phyloP scores from a whole-genome alignment of 2,329 filamentous ascomycete genomes.

The Xylariomycetidae sp. region DNA sequence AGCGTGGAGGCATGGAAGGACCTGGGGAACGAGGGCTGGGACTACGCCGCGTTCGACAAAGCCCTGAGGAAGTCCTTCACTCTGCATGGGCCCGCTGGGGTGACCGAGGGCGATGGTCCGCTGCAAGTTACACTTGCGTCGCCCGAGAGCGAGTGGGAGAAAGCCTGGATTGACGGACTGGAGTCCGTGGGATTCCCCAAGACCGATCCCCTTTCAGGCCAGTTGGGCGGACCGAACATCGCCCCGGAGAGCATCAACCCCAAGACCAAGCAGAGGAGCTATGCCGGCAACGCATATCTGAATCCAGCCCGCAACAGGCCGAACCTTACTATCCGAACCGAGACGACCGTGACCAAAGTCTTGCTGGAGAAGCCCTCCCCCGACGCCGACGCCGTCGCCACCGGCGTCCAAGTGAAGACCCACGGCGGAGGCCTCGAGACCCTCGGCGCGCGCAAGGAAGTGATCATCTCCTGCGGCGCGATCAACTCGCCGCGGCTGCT shows the following conservation, averaged over 20 bases:
- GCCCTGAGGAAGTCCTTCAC: conserved; percentile 6
- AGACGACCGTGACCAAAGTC: conserved; percentile 16
- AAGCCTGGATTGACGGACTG: conserved; percentile 16
- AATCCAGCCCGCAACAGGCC: conserved; percentile 10
- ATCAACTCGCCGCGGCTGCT: conserved; percentile 24
- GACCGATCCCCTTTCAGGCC: conserved; percentile 17
- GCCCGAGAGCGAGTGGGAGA: conserved; percentile 9
- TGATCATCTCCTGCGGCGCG: conserved; percentile 22
- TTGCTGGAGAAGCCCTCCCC: conserved; percentile 12
- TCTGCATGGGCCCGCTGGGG: conserved; percentile 3
- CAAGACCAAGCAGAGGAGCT: conserved; percentile 18
- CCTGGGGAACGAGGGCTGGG: conserved; percentile 24
- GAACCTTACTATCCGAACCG: conserved; percentile 22
- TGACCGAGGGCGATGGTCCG: conserved; percentile 7
- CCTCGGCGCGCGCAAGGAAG: conserved; percentile 13
- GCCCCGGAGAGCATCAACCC: conserved; percentile 19
- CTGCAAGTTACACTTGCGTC: conserved; percentile 13
- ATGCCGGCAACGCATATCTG: conserved; percentile 19
- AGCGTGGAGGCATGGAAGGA: conserved; percentile 22
- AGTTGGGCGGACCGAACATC: conserved; percentile 7
- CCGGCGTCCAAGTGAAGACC: conserved; percentile 11
- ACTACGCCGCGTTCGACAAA: conserved; percentile 7
- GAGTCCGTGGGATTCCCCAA: conserved; percentile 10
- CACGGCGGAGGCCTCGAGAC: not conserved
- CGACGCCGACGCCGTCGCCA: conserved; percentile 9